A percentile compares a stretch with the other conserved stretches of the same genome.
Evolutionary conservation across 2,329 filamentous ascomycete genomes (phyloP).

Genomic region (Sclerotiophoma versabilis): DNA sequence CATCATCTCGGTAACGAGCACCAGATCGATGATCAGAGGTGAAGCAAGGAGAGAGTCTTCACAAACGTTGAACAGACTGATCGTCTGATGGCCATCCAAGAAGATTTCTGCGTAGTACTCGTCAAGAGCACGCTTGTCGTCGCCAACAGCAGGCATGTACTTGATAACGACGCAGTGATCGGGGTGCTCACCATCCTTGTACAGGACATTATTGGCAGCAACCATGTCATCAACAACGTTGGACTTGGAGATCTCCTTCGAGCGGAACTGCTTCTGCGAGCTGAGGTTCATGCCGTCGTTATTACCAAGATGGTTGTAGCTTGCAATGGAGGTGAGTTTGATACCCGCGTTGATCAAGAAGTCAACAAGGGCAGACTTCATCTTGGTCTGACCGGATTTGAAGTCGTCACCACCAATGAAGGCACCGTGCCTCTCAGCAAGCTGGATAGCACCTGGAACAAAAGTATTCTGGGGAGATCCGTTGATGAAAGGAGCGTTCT

Average conservation of each 20-base stretch:
- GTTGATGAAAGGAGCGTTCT: slow-evolving; percentile 94
- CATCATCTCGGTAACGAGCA: slow-evolving; percentile 95
- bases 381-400: slow-evolving; percentile 99
- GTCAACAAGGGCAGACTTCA: slow-evolving; percentile 98
- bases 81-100: slow-evolving; percentile 97
- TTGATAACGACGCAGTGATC: slow-evolving; percentile 99
- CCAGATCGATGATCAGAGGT: slow-evolving; percentile 95
- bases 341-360: slow-evolving; percentile 99
- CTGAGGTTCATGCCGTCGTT: slow-evolving; percentile 99
- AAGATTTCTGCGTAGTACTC: slow-evolving; percentile 99
- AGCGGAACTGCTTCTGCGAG: slow-evolving; percentile 97
- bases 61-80: slow-evolving; percentile 98
- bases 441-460: slow-evolving; percentile 87
- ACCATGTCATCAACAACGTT: slow-evolving; percentile 99
- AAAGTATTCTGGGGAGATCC: slow-evolving; percentile 99
- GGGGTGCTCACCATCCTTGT: slow-evolving; percentile 90
- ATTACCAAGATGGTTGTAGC: slow-evolving; percentile 99
- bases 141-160: slow-evolving; percentile 98
- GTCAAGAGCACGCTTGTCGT: slow-evolving; percentile 98
- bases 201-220: slow-evolving; percentile 89
- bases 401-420: slow-evolving; percentile 99
- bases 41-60: slow-evolving; percentile 97
- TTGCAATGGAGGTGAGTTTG: slow-evolving; percentile 97
- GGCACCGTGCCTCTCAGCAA: slow-evolving; percentile 84
- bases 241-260: slow-evolving; percentile 99